Evolutionary conservation across 805 yeast genomes (phyloP).

Genomic region (Metschnikowia kofuensis): DNA sequence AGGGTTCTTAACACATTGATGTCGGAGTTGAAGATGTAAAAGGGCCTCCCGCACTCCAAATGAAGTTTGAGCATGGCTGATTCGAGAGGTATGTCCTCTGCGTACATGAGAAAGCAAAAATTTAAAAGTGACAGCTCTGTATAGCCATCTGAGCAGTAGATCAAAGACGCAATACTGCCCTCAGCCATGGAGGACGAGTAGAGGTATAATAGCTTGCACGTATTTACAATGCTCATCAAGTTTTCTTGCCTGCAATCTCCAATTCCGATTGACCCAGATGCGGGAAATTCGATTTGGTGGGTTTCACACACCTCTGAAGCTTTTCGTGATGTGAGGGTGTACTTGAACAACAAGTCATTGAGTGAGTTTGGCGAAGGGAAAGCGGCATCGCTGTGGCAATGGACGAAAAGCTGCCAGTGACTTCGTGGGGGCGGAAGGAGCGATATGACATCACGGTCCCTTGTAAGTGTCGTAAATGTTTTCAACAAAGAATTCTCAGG

Average conservation of each 20-base stretch:
- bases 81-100: constrained; percentile 56
- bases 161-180: constrained; percentile 43
- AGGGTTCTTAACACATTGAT: constrained; percentile 61
- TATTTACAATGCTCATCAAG: constrained; percentile 59
- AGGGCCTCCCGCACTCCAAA: constrained; percentile 65
- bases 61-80: constrained; percentile 69
- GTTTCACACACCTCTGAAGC: constrained; percentile 18
- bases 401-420: constrained; percentile 52
- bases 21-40: constrained; percentile 79
- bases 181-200: constrained; percentile 31
- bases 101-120: constrained; percentile 67
- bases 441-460: constrained; percentile 8
- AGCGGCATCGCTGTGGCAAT: constrained; percentile 57
- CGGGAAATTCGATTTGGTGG: constrained; percentile 61
- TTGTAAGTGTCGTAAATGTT: constrained; percentile 3
- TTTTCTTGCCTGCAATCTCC: constrained; percentile 67
- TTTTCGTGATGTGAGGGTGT: constrained; percentile 25
- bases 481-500: constrained; percentile 15
- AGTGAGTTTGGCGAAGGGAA: constrained; percentile 49
- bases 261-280: constrained; percentile 78
- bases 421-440: constrained; percentile 46
- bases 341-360: constrained; percentile 31
- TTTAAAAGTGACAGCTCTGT: constrained; percentile 83
- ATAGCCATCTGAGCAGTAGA: constrained; percentile 88
- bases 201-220: constrained; percentile 63